Base-by-base conservation (phyloP, 352 stramenopile species). In the Pythium myriotylum region DNA sequence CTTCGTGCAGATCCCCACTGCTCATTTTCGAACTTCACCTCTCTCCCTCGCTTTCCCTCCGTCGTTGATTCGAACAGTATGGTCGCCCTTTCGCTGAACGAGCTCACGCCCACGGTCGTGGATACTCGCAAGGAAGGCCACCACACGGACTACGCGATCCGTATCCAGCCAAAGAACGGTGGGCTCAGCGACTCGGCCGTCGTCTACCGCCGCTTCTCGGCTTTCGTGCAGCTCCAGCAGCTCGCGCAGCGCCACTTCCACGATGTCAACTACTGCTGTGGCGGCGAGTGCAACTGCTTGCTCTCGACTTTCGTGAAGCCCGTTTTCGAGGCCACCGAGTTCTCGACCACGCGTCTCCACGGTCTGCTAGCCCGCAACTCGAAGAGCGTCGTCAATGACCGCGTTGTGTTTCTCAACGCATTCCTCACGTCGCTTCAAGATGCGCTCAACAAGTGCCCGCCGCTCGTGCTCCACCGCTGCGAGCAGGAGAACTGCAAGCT, bases 101-200 rank as follows among this genome's bases (percentile, higher is more conserved):
- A 74, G 9, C 67, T 94, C 58, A 76, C 70, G 48, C 81, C 68
- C 22, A 76, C 62, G 20, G 77, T 94, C 43, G 71, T 92, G n/a
- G 76, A 85, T 60, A 91, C 85, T 23, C 82, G 82, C 60, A 91
- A 91, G 66, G 75, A 88, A 33, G 72, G 72, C 49, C 68, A 81
- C 43, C 83, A 92, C 79, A 94, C 85, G n/a, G 83, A 94, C 72
- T 94, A 94, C 56, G 83, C 81, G 51, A 87, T 94, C 68, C 79
- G 81, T 40, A 80, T 94, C 48, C 78, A 87, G 73, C 76, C 79
- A 42, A 75, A 85, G 54, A 66, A 73, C 32, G 84, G 69, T 54
- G 50, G 50, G 6, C 29, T 53, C 41, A 67, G 77, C 59, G 73
- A 84, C 29, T 67, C 71, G 17, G 77, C 79, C 62, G 75, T 94